Evolutionary conservation across 2,329 filamentous ascomycete species (phyloP).

Genomic region (Pseudogymnoascus sp.): DNA sequence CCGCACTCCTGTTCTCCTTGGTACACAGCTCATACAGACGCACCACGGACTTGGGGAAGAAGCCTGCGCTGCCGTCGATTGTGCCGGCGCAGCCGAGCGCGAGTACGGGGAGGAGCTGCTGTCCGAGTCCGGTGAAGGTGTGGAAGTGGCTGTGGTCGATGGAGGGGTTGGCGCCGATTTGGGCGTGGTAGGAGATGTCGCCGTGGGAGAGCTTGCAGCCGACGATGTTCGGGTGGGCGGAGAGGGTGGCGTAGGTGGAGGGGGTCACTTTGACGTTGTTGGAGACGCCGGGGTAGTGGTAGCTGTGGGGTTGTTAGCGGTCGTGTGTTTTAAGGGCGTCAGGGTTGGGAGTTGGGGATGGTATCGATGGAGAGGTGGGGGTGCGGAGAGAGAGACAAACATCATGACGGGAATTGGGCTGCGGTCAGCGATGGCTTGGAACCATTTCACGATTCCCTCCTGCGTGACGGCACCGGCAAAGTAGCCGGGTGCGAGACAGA

Average conservation of each 20-base stretch:
- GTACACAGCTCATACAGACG: slow-evolving; percentile 45
- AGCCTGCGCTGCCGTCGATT: slow-evolving; percentile 58
- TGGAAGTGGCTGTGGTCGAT: slow-evolving; percentile 54
- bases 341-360: too few relatives aligned
- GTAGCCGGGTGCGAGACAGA: slow-evolving; percentile 58
- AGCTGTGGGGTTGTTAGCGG: slow-evolving; percentile 27
- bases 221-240: slow-evolving; percentile 59
- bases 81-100: slow-evolving; percentile 57
- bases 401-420: slow-evolving; percentile 55
- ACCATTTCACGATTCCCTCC: slow-evolving; percentile 55
- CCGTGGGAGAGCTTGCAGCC: slow-evolving; percentile 64
- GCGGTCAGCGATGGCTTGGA: slow-evolving; percentile 50
- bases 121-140: slow-evolving; percentile 58
- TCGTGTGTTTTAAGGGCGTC: background rate
- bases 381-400: slow-evolving; percentile 26
- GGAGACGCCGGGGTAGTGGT: slow-evolving; percentile 57
- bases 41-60: slow-evolving; percentile 57
- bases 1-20: slow-evolving; percentile 33
- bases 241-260: slow-evolving; percentile 48
- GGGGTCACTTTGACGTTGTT: slow-evolving; percentile 56
- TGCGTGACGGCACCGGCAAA: slow-evolving; percentile 53
- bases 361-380: too few relatives aligned
- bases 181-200: slow-evolving; percentile 56
- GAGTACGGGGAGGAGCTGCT: slow-evolving; percentile 57
- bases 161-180: slow-evolving; percentile 51